Evolutionary conservation across 208 protist species (phyloP).

Genomic region (Crithidia expoeki): DNA sequence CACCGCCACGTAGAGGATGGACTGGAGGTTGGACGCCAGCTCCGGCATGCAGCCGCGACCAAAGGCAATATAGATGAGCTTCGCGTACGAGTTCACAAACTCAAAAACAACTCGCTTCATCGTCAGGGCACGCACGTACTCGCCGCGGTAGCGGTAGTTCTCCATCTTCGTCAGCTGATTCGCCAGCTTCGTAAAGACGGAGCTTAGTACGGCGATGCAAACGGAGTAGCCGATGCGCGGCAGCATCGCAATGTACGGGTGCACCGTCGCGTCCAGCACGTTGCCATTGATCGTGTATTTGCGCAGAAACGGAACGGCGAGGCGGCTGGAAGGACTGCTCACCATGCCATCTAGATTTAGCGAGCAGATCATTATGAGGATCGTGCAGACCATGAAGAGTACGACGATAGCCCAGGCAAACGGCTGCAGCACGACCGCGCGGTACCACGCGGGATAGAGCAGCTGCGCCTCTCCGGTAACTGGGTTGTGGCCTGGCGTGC

Average conservation of each 20-base stretch:
- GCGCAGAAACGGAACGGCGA: constrained; percentile 33
- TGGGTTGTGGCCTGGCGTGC: constrained; percentile 31
- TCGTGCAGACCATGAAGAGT: constrained; percentile 42
- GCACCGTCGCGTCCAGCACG: constrained; percentile 43
- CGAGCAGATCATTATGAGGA: constrained; percentile 49
- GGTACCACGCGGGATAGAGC: constrained; percentile 53
- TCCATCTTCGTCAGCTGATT: constrained; percentile 60
- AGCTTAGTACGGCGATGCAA: constrained; percentile 45
- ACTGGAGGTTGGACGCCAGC: constrained; percentile 44
- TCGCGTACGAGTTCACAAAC: constrained; percentile 68
- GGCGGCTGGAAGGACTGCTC: constrained; percentile 23
- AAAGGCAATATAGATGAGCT: constrained; percentile 71
- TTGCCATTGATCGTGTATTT: constrained; percentile 43
- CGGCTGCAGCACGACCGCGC: constrained; percentile 42
- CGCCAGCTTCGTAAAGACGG: constrained; percentile 52
- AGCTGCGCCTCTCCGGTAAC: constrained; percentile 49
- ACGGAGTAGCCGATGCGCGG: constrained; percentile 50
- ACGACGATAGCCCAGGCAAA: constrained; percentile 43
- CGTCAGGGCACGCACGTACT: constrained; percentile 63
- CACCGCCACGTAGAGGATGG: constrained; percentile 49
- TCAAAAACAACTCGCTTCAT: constrained; percentile 75
- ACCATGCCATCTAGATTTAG: constrained; percentile 63
- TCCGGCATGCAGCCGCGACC: constrained; percentile 50
- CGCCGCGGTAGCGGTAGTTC: constrained; percentile 62
- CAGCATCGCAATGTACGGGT: constrained; percentile 33